Evolutionary conservation across 768 basidiomycete species (phyloP).

Genomic region (Phylloporus arenicola): DNA sequence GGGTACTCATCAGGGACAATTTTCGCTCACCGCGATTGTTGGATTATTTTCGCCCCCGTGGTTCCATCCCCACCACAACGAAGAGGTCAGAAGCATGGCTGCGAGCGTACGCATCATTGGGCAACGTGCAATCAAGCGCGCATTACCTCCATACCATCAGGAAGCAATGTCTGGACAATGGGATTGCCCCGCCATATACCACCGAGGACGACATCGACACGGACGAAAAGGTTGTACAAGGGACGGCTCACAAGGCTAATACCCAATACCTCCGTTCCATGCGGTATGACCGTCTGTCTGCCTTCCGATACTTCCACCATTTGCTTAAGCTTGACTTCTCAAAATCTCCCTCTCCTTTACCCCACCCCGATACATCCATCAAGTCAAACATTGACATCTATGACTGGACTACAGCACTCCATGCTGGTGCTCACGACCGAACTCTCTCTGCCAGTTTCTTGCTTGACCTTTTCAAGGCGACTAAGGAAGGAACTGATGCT

Average conservation of each 20-base stretch:
- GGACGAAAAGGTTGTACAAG: constrained; percentile 3
- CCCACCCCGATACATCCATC: not conserved
- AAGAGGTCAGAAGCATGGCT: constrained; percentile 15
- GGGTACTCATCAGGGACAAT: constrained; percentile 42
- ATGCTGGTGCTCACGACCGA: constrained; percentile 40
- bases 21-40: constrained; percentile 49
- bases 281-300: constrained; percentile 38
- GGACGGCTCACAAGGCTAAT: constrained; percentile 34
- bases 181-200: constrained; percentile 20
- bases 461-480: constrained; percentile 35
- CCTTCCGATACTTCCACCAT: constrained; percentile 42
- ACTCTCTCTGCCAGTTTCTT: constrained; percentile 30
- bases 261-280: constrained; percentile 40
- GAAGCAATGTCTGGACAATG: constrained; percentile 16
- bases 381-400: constrained; percentile 37
- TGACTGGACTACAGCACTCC: constrained; percentile 44
- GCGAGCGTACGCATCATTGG: constrained; percentile 16
- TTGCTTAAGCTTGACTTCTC: constrained; percentile 30
- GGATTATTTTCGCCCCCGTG: constrained; percentile 35
- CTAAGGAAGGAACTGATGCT: constrained; percentile 19
- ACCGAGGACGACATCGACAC: not conserved
- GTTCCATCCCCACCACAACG: not conserved
- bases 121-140: constrained; percentile 36
- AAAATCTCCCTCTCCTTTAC: constrained; percentile 3
- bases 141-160: constrained; percentile 39